Evolutionary conservation across 352 stramenopile species (phyloP), one percentile per base, ranked within the genome.

Genomic region (Globisporangium parvum): DNA sequence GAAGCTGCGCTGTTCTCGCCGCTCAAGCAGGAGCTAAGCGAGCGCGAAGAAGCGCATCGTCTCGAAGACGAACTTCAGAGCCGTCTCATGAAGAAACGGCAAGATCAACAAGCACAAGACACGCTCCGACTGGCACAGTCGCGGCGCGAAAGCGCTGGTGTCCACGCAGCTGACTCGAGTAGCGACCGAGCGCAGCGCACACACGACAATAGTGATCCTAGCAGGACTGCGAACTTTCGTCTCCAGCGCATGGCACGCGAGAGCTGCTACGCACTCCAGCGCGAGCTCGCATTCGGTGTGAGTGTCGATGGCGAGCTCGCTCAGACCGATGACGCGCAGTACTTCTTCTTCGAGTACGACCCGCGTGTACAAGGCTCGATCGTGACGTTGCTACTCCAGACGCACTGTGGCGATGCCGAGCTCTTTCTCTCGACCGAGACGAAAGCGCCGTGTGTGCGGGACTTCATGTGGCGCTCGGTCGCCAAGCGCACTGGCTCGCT

Each of bases 341-440:
- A 83, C 44, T 91, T 80, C 37, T 78, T 87, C 46, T 88, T 88
- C 37, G 62, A 73, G 47, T 86, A 85, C 51, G 11, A 55, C 5
- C 65, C 67, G 0, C 58, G 71, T 37, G 35, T 49, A 0, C 50
- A 77, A 15, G 71, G 65, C 0, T 67, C 71, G 8, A 91, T 88
- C 48, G 53, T 89, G 40, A 91, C 80, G 1, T 41, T 89, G 26
- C 77, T 77, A 47, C 67, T 91, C 28, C 67, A 85, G 41, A 52
- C 73, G 0, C 21, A 66, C 1, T 21, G 51, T 9, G 80, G 80
- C 23, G 71, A 87, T 20, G 78, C 75, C 2, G 77, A 88, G 39
- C 51, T 85, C 41, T 88, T 89, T 48, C 57, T 91, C 63, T 89
- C 78, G 0, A 88, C 75, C 0, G 64, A 85, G n/a, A 91, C 80